A percentile compares a stretch with the other conserved stretches of the same genome.
phyloP scores from a whole-genome alignment of 441 rosid species.

The Syzygium malaccense region DNA sequence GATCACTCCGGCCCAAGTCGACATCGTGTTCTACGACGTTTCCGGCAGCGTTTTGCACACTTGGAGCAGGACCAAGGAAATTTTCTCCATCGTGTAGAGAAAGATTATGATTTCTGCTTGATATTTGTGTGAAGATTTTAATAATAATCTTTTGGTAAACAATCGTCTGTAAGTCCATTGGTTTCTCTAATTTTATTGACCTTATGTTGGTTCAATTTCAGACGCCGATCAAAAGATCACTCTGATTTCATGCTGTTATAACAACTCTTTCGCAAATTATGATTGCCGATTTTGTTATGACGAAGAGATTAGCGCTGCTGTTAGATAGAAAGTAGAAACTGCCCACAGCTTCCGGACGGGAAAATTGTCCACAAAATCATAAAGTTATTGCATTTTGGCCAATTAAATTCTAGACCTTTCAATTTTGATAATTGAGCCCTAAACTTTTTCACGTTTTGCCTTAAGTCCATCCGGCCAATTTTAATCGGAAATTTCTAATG shows the following conservation, averaged over 20 bases:
- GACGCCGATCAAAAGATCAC: neutral
- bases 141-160: neutral
- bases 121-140: neutral
- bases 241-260: neutral
- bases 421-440: neutral
- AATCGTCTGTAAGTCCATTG: neutral
- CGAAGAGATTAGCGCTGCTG: too few relatives aligned
- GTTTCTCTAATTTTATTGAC: neutral
- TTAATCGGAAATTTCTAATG: neutral
- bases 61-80: conserved; percentile 29
- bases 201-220: neutral
- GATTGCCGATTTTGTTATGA: neutral
- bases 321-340: neutral
- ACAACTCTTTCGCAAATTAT: neutral
- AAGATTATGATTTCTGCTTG: neutral
- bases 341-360: neutral
- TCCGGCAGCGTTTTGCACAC: conserved; percentile 41
- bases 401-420: neutral
- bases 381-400: fast-evolving
- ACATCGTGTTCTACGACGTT: conserved; percentile 40
- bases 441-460: neutral
- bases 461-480: neutral
- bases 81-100: conserved; percentile 6
- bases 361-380: fast-evolving
- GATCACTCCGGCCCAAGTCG: conserved; percentile 18